These are phyloP conservation scores for Tolypocladium endophyticum DNA, from an alignment of 2,329 filamentous ascomycete genomes.

Conservation along the genomic window DNA sequence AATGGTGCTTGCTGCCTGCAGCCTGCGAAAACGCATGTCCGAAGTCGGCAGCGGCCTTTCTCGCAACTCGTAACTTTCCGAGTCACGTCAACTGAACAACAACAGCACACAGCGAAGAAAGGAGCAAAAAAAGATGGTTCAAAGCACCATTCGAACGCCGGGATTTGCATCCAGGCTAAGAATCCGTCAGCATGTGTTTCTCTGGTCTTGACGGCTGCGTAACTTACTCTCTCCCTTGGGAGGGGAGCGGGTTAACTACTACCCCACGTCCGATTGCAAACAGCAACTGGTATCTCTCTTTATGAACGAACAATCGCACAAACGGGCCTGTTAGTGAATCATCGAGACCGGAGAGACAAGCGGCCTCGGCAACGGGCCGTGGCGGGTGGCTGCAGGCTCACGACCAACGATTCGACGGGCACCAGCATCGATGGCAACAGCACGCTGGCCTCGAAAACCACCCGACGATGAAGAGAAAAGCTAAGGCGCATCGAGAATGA, in stretches of 20 bases:
- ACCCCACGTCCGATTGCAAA: slow-evolving; percentile 12
- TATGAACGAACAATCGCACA: neutral
- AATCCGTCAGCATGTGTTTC: slow-evolving; percentile 2
- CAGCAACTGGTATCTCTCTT: neutral
- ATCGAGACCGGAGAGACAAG: neutral
- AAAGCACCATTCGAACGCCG: slow-evolving; percentile 11
- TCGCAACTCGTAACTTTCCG: neutral
- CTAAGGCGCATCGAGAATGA: neutral
- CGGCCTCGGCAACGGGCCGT: neutral
- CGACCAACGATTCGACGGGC: neutral
- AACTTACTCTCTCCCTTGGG: slow-evolving; percentile 15
- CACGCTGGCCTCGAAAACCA: neutral
- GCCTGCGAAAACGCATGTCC: neutral
- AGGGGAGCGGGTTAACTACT: slow-evolving; percentile 14
- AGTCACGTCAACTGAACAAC: neutral
- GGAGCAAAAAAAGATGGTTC: slow-evolving; percentile 4
- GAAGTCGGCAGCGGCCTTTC: neutral
- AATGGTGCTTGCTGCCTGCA: neutral
- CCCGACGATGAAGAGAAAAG: neutral
- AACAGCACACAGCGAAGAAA: neutral
- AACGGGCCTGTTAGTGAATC: neutral
- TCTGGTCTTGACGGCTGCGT: slow-evolving; percentile 4
- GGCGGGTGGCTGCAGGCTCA: neutral
- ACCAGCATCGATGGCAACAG: neutral
- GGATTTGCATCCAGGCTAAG: slow-evolving; percentile 13